Conservation (phyloP, 164 flowering plant genomes). For the Nymphaea thermarum region DNA sequence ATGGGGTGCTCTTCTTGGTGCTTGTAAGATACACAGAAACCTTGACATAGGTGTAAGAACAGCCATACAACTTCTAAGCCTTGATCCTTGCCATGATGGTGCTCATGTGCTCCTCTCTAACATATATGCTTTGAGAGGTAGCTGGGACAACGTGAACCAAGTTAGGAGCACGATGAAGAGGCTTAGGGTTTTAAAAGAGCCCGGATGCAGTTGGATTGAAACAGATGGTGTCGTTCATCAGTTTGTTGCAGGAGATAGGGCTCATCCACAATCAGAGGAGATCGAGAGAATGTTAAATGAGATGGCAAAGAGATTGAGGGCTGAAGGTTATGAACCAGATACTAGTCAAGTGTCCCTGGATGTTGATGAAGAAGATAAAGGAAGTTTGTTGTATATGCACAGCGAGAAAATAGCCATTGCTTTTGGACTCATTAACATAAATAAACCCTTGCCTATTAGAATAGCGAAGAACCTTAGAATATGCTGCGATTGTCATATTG, state of each 20-base stretch:
- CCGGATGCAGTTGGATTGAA: slow-evolving; percentile 35
- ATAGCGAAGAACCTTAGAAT: slow-evolving; percentile 8
- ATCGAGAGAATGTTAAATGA: slow-evolving; percentile 23
- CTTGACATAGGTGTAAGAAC: slow-evolving; percentile 27
- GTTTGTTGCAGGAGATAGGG: slow-evolving; percentile 25
- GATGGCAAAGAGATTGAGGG: slow-evolving; percentile 15
- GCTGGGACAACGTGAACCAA: slow-evolving; percentile 23
- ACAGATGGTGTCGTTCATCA: slow-evolving; percentile 25
- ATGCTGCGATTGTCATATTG: slow-evolving; percentile 5
- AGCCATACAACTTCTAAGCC: slow-evolving; percentile 24
- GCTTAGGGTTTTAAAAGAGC: slow-evolving; percentile 23
- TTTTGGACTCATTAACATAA: slow-evolving; percentile 23
- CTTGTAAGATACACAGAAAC: slow-evolving; percentile 25
- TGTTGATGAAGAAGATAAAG: slow-evolving; percentile 30
- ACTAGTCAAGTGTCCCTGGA: slow-evolving; percentile 17
- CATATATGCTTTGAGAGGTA: slow-evolving; percentile 29
- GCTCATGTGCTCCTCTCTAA: slow-evolving; percentile 32
- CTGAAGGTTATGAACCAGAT: slow-evolving; percentile 18
- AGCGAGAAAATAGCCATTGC: slow-evolving; percentile 36
- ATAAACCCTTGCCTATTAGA: slow-evolving; percentile 12
- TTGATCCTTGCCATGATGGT: slow-evolving; percentile 35
- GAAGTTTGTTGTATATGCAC: slow-evolving; percentile 17
- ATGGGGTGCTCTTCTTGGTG: slow-evolving; percentile 45
- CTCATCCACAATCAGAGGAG: slow-evolving; percentile 20
- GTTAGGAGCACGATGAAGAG: slow-evolving; percentile 23